Evolutionary conservation across 768 basidiomycete species (phyloP).

Genomic region (Sistotremastrum niveocremeum): DNA sequence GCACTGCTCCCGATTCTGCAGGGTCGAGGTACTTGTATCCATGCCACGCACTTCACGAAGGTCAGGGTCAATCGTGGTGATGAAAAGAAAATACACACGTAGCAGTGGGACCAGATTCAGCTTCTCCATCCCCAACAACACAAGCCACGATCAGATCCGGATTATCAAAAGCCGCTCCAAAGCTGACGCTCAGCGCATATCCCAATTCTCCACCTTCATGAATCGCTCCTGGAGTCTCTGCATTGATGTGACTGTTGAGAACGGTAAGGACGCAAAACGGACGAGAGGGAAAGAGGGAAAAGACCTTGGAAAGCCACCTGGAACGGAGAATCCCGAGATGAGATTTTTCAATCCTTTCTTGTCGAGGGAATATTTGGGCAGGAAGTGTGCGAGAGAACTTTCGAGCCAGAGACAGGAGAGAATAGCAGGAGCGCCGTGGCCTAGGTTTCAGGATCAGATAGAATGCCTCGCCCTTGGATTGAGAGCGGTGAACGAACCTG

Average conservation of each 20-base stretch:
- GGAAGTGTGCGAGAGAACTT: slow-evolving; percentile 48
- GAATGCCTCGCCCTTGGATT: too few species aligned
- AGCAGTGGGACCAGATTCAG: slow-evolving; percentile 69
- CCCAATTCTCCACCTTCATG: slow-evolving; percentile 90
- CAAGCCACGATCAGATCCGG: slow-evolving; percentile 76
- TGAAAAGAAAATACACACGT: slow-evolving; percentile 15
- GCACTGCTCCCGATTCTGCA: slow-evolving; percentile 81
- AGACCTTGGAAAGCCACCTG: slow-evolving; percentile 58
- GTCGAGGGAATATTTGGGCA: slow-evolving; percentile 45
- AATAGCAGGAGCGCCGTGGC: slow-evolving; percentile 79
- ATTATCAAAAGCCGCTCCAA: slow-evolving; percentile 85
- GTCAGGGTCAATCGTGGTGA: neutral
- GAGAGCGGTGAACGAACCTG: slow-evolving; percentile 27
- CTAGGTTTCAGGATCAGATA: slow-evolving; percentile 15
- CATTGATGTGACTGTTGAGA: slow-evolving; percentile 48
- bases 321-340: slow-evolving; percentile 62
- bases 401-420: slow-evolving; percentile 83
- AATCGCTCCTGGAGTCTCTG: slow-evolving; percentile 78
- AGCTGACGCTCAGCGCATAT: slow-evolving; percentile 75
- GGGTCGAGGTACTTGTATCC: slow-evolving; percentile 86
- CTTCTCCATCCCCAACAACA: slow-evolving; percentile 82
- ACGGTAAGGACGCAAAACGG: too few species aligned
- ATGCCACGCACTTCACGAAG: slow-evolving; percentile 50
- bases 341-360: slow-evolving; percentile 48
- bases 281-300: too few species aligned